Evolutionary conservation across 306 rosid genomes (phyloP).

Genomic region (Vigna unguiculata): DNA sequence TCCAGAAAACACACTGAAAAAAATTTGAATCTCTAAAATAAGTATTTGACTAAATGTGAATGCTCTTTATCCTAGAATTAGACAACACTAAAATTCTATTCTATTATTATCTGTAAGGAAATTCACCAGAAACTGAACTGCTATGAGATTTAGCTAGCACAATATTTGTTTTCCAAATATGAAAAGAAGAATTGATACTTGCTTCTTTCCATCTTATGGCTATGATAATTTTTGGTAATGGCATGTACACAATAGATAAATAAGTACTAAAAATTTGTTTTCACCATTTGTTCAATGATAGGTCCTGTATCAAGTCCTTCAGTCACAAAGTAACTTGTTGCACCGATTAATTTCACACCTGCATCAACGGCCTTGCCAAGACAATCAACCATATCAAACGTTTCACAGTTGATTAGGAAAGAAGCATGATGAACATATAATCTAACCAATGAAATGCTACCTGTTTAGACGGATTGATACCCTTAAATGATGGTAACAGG

Average conservation of each 20-base stretch:
- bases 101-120: background rate
- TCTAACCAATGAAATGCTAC: constrained; percentile 37
- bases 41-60: background rate
- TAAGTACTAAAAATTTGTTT: background rate
- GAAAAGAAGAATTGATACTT: background rate
- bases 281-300: constrained; percentile 86
- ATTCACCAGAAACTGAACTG: background rate
- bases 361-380: constrained; percentile 81
- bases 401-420: constrained; percentile 42
- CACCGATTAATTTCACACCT: constrained; percentile 84
- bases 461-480: constrained; percentile 77
- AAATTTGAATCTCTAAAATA: background rate
- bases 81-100: background rate
- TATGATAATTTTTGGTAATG: background rate
- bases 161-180: no score
- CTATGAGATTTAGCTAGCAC: background rate
- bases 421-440: constrained; percentile 25
- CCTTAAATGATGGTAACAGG: constrained; percentile 82
- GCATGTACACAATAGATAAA: background rate
- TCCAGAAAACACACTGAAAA: background rate
- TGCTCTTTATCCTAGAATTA: background rate
- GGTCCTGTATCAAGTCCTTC: constrained; percentile 79
- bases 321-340: constrained; percentile 83
- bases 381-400: constrained; percentile 48
- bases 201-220: background rate